A percentile compares a stretch with the other conserved stretches of the same genome.
phyloP scores from a whole-genome alignment of 257 asterid genomes.

The Ilex asprella region DNA sequence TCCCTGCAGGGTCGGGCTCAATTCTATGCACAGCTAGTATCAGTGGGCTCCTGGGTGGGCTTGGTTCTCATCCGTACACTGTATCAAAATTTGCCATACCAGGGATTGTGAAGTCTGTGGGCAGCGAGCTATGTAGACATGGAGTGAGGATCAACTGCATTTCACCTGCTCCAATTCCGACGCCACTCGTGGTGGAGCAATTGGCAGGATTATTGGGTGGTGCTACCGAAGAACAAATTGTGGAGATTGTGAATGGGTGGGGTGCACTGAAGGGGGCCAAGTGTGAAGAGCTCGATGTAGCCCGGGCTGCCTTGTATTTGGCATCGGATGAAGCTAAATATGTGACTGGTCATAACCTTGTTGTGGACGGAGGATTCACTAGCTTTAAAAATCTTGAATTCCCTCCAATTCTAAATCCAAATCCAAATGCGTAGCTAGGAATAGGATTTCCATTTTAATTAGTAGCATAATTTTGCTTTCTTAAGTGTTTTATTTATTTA shows the following conservation, averaged over 20 bases:
- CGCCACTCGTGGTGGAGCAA: constrained; percentile 4
- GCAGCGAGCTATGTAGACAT: constrained; percentile 24
- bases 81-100: constrained; percentile 27
- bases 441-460: too few relatives aligned
- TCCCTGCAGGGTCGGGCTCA: constrained; percentile 21
- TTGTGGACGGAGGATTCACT: constrained; percentile 41
- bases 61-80: constrained; percentile 19
- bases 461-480: too few relatives aligned
- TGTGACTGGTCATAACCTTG: constrained; percentile 30
- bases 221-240: not conserved
- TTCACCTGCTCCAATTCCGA: constrained; percentile 23
- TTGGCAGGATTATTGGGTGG: constrained; percentile 8
- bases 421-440: too few relatives aligned
- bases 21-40: constrained; percentile 27
- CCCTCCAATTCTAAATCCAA: too few relatives aligned
- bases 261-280: constrained; percentile 15
- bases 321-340: constrained; percentile 32
- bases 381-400: not conserved
- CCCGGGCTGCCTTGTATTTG: constrained; percentile 23
- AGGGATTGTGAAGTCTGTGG: constrained; percentile 21
- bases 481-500: too few relatives aligned
- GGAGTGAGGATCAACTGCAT: constrained; percentile 38
- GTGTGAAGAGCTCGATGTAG: constrained; percentile 22
- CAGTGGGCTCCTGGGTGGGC: constrained; percentile 13
- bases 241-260: constrained; percentile 10